Percentiles rank a stretch among this genome's conserved stretches.
phyloP scores from a whole-genome alignment of 2,329 filamentous ascomycete species.

The Beauveria sp. region DNA sequence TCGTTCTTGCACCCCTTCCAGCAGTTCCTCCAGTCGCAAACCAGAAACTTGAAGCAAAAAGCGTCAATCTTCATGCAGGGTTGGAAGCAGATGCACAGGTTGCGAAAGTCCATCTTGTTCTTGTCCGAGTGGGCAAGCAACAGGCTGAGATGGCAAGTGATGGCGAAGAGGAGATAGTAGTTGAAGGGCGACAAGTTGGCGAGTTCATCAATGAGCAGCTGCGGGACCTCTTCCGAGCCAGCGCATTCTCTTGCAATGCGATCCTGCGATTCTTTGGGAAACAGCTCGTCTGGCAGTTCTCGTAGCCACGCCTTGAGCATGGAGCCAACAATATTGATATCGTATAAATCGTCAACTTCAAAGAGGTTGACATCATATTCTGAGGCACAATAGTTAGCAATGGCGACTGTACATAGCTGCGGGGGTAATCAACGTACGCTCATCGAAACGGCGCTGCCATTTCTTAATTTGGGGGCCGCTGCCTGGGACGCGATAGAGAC shows the following conservation, averaged over 20 bases:
- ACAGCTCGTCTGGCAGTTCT: slow-evolving; percentile 87
- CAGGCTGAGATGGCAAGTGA: slow-evolving; percentile 90
- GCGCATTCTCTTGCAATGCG: slow-evolving; percentile 72
- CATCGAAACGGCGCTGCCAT: slow-evolving; percentile 87
- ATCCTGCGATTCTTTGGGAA: slow-evolving; percentile 77
- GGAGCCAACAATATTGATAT: slow-evolving; percentile 93
- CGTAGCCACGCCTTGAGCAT: slow-evolving; percentile 96
- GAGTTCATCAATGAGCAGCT: slow-evolving; percentile 81
- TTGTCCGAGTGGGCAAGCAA: slow-evolving; percentile 86
- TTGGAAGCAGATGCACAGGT: slow-evolving; percentile 94
- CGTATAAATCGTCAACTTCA: slow-evolving; percentile 78
- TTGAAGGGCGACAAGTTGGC: slow-evolving; percentile 94
- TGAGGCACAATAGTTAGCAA: slow-evolving; percentile 22
- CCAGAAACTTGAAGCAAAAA: slow-evolving; percentile 91
- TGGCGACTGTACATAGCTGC: background rate
- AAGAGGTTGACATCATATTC: slow-evolving; percentile 88
- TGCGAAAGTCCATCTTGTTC: slow-evolving; percentile 98
- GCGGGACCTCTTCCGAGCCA: slow-evolving; percentile 71
- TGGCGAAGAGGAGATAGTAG: slow-evolving; percentile 95
- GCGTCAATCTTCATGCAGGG: slow-evolving; percentile 94
- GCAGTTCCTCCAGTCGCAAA: slow-evolving; percentile 92
- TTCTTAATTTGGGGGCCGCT: slow-evolving; percentile 86
- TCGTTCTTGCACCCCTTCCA: slow-evolving; percentile 96
- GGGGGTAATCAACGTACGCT: slow-evolving; percentile 44
- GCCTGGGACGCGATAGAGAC: slow-evolving; percentile 85